Conservation (phyloP, 2,329 filamentous ascomycete species). For the Capronia americana region DNA sequence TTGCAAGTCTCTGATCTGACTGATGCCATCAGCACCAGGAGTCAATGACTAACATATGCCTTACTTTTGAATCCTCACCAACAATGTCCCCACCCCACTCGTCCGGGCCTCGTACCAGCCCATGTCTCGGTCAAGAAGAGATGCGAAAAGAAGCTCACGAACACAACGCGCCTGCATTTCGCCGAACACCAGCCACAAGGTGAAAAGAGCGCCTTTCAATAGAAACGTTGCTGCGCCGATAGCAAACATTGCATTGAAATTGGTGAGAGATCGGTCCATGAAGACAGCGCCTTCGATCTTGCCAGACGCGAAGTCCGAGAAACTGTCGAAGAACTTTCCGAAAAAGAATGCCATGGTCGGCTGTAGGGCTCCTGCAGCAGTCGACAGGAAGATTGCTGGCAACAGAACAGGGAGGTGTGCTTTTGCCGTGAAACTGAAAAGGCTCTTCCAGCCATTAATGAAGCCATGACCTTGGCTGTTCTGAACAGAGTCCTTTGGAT, state of each 20-base stretch:
- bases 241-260: conserved; percentile 67
- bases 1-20: conserved; percentile 82
- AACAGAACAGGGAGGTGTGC: conserved; percentile 63
- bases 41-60: conserved; percentile 42
- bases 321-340: conserved; percentile 75
- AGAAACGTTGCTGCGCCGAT: conserved; percentile 72
- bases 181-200: conserved; percentile 76
- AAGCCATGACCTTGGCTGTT: background rate
- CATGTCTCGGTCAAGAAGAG: conserved; percentile 74
- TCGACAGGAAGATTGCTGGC: conserved; percentile 62
- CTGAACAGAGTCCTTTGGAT: conserved; percentile 8
- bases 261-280: conserved; percentile 62
- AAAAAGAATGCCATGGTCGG: conserved; percentile 73
- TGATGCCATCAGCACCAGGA: conserved; percentile 47
- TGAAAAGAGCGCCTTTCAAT: conserved; percentile 69
- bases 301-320: conserved; percentile 70
- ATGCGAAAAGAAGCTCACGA: conserved; percentile 69
- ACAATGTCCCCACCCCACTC: conserved; percentile 73
- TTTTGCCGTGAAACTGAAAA: conserved; percentile 76
- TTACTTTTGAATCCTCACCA: conserved; percentile 76
- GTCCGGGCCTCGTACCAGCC: conserved; percentile 79
- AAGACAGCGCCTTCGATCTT: conserved; percentile 58
- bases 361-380: conserved; percentile 66
- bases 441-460: conserved; percentile 53
- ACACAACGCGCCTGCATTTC: conserved; percentile 76